Conservation (phyloP, 2,329 filamentous ascomycete species). For the Aspergillus piperis region DNA sequence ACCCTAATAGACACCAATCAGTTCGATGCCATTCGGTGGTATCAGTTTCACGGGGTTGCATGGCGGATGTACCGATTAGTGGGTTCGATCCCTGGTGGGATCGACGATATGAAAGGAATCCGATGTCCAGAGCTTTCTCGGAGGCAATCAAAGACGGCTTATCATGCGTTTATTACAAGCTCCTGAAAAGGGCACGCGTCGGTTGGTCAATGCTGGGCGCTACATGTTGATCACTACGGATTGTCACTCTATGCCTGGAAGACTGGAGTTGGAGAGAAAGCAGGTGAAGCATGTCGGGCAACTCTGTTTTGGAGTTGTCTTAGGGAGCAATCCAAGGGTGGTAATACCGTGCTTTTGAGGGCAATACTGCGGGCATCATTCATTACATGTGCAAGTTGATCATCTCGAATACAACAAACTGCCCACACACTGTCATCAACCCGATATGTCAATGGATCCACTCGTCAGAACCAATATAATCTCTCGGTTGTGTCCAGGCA, state of each 20-base stretch:
- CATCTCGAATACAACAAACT: slow-evolving; percentile 40
- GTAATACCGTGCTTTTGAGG: not conserved
- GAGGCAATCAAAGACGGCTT: slow-evolving; percentile 45
- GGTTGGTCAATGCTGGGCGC: slow-evolving; percentile 56
- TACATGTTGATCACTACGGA: slow-evolving; percentile 65
- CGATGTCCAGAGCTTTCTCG: slow-evolving; percentile 48
- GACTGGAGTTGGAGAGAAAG: slow-evolving; percentile 48
- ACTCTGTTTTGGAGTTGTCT: slow-evolving; percentile 42
- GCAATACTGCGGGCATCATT: slow-evolving; percentile 9
- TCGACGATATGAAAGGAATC: slow-evolving; percentile 36
- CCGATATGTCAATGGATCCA: slow-evolving; percentile 41
- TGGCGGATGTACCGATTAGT: slow-evolving; percentile 70
- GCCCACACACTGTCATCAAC: slow-evolving; percentile 50
- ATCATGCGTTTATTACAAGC: slow-evolving; percentile 48
- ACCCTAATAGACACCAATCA: slow-evolving; percentile 77
- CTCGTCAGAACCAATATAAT: slow-evolving; percentile 58
- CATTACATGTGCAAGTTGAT: slow-evolving; percentile 20
- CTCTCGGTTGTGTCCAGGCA: slow-evolving; percentile 19
- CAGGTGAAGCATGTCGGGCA: slow-evolving; percentile 54
- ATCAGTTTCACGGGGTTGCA: slow-evolving; percentile 58
- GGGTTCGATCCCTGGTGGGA: slow-evolving; percentile 34
- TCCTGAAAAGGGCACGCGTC: slow-evolving; percentile 47
- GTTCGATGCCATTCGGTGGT: slow-evolving; percentile 47
- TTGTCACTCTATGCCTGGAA: slow-evolving; percentile 52
- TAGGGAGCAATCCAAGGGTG: slow-evolving; percentile 50